These are phyloP conservation scores for Persicaria maculosa DNA, from an alignment of 148 eudicot genomes.

Conservation along the genomic window DNA sequence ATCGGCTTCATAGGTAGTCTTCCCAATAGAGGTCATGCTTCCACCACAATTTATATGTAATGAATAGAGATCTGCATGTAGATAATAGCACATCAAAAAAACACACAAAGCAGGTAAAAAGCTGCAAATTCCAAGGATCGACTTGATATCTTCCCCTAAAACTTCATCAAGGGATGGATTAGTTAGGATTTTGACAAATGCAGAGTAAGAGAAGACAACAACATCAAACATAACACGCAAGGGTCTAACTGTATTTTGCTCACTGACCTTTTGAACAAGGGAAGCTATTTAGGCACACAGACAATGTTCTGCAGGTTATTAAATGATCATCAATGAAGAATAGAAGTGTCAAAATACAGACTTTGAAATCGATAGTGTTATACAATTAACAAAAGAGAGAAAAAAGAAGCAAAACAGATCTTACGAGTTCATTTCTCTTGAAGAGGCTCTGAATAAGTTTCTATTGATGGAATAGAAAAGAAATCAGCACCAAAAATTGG, in stretches of 20 bases:
- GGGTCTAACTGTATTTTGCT: no score
- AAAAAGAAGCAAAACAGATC: background rate
- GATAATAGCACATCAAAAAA: background rate
- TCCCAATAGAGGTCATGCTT: constrained; percentile 21
- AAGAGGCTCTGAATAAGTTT: constrained; percentile 45
- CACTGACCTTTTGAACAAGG: constrained; percentile 31
- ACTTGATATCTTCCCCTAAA: background rate
- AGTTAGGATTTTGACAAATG: background rate
- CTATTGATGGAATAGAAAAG: constrained; percentile 17
- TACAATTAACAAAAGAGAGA: background rate
- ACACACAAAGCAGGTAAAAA: background rate
- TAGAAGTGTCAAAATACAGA: background rate
- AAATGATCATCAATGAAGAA: constrained; percentile 5
- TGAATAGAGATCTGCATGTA: constrained; percentile 34
- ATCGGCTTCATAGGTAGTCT: constrained; percentile 37
- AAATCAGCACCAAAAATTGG: background rate
- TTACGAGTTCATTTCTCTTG: constrained; percentile 11
- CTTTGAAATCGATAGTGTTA: background rate
- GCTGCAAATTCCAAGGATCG: background rate
- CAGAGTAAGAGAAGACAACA: background rate
- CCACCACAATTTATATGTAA: constrained; percentile 68
- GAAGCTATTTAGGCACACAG: constrained; percentile 25
- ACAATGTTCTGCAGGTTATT: constrained; percentile 23
- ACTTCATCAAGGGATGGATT: background rate
- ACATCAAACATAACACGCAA: background rate